These are phyloP conservation scores for Porogramme epimiltina DNA, from an alignment of 1,284 basidiomycete genomes.

Conservation along the genomic window DNA sequence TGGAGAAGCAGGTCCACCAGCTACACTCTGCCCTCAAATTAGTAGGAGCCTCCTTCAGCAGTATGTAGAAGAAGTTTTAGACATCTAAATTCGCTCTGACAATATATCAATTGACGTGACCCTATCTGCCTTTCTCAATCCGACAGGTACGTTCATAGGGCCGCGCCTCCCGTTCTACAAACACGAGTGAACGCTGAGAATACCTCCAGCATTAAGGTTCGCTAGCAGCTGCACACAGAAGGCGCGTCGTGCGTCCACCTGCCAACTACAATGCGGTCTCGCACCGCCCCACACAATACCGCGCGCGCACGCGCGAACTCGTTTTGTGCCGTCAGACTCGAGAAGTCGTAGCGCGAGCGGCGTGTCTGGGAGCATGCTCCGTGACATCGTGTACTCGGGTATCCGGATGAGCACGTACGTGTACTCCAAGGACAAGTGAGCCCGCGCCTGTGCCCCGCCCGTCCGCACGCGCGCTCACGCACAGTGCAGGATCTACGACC, in stretches of 20 bases:
- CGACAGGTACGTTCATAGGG: slow-evolving; percentile 41
- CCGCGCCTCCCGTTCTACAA: background rate
- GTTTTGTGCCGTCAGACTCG: slow-evolving; percentile 37
- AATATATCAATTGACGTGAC: slow-evolving; percentile 32
- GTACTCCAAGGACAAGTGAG: slow-evolving; percentile 41
- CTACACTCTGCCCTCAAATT: slow-evolving; percentile 35
- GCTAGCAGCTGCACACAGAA: slow-evolving; percentile 39
- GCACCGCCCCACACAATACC: too few relatives aligned
- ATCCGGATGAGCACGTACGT: slow-evolving; percentile 41
- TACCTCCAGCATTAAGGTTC: slow-evolving; percentile 27
- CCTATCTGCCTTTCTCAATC: slow-evolving; percentile 39
- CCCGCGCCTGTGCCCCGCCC: too few relatives aligned
- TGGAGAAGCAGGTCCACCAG: slow-evolving; percentile 13
- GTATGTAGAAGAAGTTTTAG: slow-evolving; percentile 17
- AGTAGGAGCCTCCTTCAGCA: slow-evolving; percentile 33
- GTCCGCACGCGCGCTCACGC: too few relatives aligned
- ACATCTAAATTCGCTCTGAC: background rate
- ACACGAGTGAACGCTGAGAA: too few relatives aligned
- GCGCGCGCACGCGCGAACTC: too few relatives aligned
- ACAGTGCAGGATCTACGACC: slow-evolving; percentile 27
- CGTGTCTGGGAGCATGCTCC: slow-evolving; percentile 38
- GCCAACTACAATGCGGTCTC: too few relatives aligned
- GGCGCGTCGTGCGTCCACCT: slow-evolving; percentile 28
- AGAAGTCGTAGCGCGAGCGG: slow-evolving; percentile 38
- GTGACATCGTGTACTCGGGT: slow-evolving; percentile 40